Base-by-base conservation (phyloP, 768 basidiomycete species). In the Tulasnella sp. region DNA sequence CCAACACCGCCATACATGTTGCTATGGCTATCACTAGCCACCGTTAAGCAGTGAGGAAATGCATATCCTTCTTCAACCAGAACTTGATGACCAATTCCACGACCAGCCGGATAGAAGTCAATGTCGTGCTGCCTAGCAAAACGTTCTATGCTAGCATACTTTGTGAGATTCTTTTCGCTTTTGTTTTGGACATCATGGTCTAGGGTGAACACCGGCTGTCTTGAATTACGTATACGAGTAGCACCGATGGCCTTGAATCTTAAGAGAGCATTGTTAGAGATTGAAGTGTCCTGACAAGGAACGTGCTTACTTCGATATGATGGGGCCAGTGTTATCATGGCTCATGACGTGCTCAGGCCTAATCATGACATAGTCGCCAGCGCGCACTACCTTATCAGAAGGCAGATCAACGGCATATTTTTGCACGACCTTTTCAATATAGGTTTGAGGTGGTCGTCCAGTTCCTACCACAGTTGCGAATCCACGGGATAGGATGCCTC, bases 281-380 rank as follows among this genome's bases (percentile, higher is more conserved):
- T 15, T 25, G 33, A 7, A 29, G 20, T 28, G 16, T 47, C 39
- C 32, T 53, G 7, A 37, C 34, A 50, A 51, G 32, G 37, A 54
- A 33, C 56, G 16, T 47, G 40, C 83, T 62, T 62, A 91, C 91
- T 98, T 99, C 63, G 85, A 81, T 54, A 99, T 93, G 56, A 99
- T 92, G 5, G 95, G 93, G 0, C 91, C 95, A 10, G 95, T 99
- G 63, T 98, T 98, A 62, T 99, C 95, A 58, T 92, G 90, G 8
- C 88, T 92, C 89, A 92, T 92, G 59, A 96, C 91, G 75, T 98
- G 90, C 63, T 96, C 83, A 20, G 95, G 95, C 35, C 79, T 78
- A 68, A 99, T 95, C 92, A 96, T 99, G 33, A 98, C 91, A 79
- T 98, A 98, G 79, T 99, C 95, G 12, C 93, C 95, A 32, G 91